phyloP scores from a whole-genome alignment of 169 alveolate genomes.

The Plasmodium gaboni region DNA sequence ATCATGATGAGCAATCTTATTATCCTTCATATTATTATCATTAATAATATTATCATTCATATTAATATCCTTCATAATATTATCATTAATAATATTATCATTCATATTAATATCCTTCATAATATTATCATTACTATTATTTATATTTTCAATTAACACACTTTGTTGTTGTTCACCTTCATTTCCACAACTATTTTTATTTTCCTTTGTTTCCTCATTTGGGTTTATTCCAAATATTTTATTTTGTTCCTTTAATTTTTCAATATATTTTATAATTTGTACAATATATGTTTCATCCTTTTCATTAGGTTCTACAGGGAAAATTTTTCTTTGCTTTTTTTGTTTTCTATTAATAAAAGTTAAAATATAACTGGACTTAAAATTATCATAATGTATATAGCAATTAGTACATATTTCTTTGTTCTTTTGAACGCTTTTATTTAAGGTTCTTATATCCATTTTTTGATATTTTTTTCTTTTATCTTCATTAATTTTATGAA shows the following conservation, averaged over 20 bases:
- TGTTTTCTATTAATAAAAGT: constrained; percentile 75
- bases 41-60: no score
- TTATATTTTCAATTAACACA: no score
- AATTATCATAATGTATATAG: constrained; percentile 71
- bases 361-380: constrained; percentile 58
- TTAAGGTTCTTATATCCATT: constrained; percentile 63
- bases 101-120: no score
- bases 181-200: not conserved
- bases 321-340: constrained; percentile 71
- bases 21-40: no score
- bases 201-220: constrained; percentile 1
- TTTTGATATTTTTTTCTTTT: constrained; percentile 72
- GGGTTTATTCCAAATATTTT: constrained; percentile 36
- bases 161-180: not conserved
- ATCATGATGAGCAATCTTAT: no score
- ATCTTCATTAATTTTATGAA: constrained; percentile 16
- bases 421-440: constrained; percentile 69
- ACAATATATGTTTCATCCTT: constrained; percentile 61
- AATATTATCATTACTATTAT: no score
- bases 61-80: no score
- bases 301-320: constrained; percentile 71
- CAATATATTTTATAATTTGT: constrained; percentile 67
- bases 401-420: constrained; percentile 67
- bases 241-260: constrained; percentile 45
- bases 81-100: no score